Conservation (phyloP, 2,329 filamentous ascomycete species). For the Fusarium phyllophilum region DNA sequence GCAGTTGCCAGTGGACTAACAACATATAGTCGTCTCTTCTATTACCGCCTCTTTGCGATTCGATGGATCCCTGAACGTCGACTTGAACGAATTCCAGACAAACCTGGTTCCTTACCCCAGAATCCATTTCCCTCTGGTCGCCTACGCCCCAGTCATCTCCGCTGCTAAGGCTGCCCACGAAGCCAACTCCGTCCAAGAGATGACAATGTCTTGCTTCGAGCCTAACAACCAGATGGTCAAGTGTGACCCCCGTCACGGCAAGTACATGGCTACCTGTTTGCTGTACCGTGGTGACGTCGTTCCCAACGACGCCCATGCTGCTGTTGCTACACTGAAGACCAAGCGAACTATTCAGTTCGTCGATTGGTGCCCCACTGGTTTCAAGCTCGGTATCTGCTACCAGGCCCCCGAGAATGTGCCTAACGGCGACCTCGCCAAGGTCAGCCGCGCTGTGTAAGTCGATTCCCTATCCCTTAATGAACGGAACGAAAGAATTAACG, state of each 20-base stretch:
- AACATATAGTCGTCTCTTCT: slow-evolving; percentile 83
- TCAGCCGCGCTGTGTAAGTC: slow-evolving; percentile 96
- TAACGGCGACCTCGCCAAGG: slow-evolving; percentile 96
- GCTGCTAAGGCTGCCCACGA: slow-evolving; percentile 96
- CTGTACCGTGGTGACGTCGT: slow-evolving; percentile 99
- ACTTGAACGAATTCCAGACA: slow-evolving; percentile 99
- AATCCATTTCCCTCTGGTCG: slow-evolving; percentile 99
- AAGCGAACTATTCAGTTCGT: slow-evolving; percentile 99
- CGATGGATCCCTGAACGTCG: slow-evolving; percentile 98
- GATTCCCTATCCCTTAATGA: background rate
- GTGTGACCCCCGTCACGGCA: slow-evolving; percentile 97
- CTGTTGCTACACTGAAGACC: slow-evolving; percentile 97
- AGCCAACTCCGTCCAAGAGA: slow-evolving; percentile 97
- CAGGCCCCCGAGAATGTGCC: slow-evolving; percentile 95
- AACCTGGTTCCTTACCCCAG: slow-evolving; percentile 98
- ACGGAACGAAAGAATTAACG: background rate
- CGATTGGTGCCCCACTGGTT: slow-evolving; percentile 99
- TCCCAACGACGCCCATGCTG: slow-evolving; percentile 91
- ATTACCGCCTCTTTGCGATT: slow-evolving; percentile 99
- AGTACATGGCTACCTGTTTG: slow-evolving; percentile 99
- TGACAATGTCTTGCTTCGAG: slow-evolving; percentile 99
- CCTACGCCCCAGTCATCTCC: slow-evolving; percentile 94
- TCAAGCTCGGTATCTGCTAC: slow-evolving; percentile 99
- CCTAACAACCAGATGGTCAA: slow-evolving; percentile 99
- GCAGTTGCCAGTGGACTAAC: slow-evolving; percentile 33